Conservation (phyloP, 2,329 filamentous ascomycete genomes). For the Pseudogymnoascus sp. region DNA sequence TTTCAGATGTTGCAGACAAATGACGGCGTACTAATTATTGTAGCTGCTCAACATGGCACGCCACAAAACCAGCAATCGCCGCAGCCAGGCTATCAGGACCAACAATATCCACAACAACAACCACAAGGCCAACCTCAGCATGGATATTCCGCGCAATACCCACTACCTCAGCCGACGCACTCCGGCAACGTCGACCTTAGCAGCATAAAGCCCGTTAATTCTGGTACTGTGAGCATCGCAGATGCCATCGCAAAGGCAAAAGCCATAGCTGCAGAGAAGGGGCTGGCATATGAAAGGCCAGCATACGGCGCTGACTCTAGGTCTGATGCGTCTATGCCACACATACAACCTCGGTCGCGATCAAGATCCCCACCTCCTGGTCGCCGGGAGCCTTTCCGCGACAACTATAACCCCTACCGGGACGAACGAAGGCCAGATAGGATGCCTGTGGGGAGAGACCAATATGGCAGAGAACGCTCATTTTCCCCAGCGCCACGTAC, state of each 20-base stretch:
- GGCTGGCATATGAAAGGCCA: conserved; percentile 55
- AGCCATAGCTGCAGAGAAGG: conserved; percentile 72
- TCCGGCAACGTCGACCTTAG: conserved; percentile 75
- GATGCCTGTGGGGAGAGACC: conserved; percentile 39
- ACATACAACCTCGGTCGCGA: conserved; percentile 53
- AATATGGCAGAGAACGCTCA: conserved; percentile 62
- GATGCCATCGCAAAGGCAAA: conserved; percentile 81
- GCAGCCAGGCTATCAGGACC: conserved; percentile 27
- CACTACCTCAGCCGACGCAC: conserved; percentile 47
- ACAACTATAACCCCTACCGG: conserved; percentile 73
- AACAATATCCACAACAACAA: conserved; percentile 31
- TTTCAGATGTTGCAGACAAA: not conserved
- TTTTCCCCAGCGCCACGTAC: conserved; percentile 56
- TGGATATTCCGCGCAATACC: conserved; percentile 32
- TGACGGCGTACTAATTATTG: not conserved
- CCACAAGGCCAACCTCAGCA: conserved; percentile 31
- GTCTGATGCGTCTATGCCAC: conserved; percentile 26
- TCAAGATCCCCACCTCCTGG: conserved; percentile 65
- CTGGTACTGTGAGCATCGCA: conserved; percentile 73
- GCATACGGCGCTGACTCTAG: conserved; percentile 27
- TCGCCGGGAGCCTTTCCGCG: conserved; percentile 61
- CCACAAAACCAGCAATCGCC: conserved; percentile 30
- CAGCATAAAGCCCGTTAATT: conserved; percentile 68
- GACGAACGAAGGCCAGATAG: conserved; percentile 72
- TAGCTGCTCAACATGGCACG: conserved; percentile 12